Evolutionary conservation across 805 yeast species (phyloP).

Genomic region (Millerago galiae): DNA sequence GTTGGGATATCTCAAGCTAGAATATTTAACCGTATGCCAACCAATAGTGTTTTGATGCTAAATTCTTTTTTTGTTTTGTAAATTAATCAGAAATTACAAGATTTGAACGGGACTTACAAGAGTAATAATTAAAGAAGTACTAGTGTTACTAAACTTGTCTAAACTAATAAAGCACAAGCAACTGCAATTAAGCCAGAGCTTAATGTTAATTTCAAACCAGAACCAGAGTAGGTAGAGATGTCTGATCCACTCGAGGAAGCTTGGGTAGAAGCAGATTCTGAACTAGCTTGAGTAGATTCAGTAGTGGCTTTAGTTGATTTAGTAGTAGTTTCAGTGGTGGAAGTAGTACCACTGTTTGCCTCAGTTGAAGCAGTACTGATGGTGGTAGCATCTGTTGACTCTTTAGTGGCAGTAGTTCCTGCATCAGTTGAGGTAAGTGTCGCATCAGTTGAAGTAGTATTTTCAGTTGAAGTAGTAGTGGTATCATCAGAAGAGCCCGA

Average conservation of each 20-base stretch:
- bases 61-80: too few species aligned
- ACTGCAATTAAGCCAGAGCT: neutral
- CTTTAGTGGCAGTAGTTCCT: neutral
- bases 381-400: neutral
- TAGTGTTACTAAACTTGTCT: neutral
- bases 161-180: neutral
- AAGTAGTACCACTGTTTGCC: neutral
- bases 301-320: neutral
- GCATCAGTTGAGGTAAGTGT: neutral
- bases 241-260: neutral
- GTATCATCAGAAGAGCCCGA: neutral
- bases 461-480: neutral
- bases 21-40: too few species aligned
- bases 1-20: too few species aligned
- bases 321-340: constrained; percentile 1
- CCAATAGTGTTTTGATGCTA: too few species aligned
- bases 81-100: too few species aligned
- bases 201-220: constrained; percentile 11
- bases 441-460: neutral
- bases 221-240: neutral
- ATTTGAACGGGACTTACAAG: too few species aligned
- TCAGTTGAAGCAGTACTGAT: too few species aligned
- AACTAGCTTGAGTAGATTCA: neutral
- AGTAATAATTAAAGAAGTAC: too few species aligned
- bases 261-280: neutral